Conservation (phyloP, 148 eudicot species). For the Pharnaceum exiguum region DNA sequence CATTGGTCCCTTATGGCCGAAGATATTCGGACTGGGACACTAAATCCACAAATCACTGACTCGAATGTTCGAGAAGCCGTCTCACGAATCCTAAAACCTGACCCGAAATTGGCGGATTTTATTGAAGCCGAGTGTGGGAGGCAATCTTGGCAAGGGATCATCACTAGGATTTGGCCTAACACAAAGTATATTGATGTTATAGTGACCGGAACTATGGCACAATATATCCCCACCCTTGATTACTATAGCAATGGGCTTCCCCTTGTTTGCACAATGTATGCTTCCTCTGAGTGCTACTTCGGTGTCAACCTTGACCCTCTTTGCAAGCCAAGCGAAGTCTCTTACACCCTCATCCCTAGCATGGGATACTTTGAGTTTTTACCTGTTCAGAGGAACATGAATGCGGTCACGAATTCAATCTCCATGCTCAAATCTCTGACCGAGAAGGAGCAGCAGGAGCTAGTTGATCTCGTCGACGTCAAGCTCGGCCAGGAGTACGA, state of each 20-base stretch:
- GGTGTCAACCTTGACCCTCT: slow-evolving; percentile 76
- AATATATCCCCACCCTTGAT: slow-evolving; percentile 69
- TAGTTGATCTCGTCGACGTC: slow-evolving; percentile 64
- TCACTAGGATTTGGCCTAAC: slow-evolving; percentile 71
- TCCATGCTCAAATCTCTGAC: slow-evolving; percentile 48
- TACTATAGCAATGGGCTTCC: slow-evolving; percentile 70
- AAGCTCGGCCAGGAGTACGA: slow-evolving; percentile 76
- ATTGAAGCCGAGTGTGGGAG: slow-evolving; percentile 46
- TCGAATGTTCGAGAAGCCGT: slow-evolving; percentile 45
- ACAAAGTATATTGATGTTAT: slow-evolving; percentile 79
- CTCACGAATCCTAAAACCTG: slow-evolving; percentile 39
- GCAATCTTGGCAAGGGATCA: slow-evolving; percentile 62
- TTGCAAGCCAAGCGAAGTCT: slow-evolving; percentile 65
- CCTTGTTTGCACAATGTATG: slow-evolving; percentile 77
- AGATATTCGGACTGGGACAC: slow-evolving; percentile 49
- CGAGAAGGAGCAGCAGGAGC: slow-evolving; percentile 59
- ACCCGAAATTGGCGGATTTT: slow-evolving; percentile 58
- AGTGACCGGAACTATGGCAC: slow-evolving; percentile 84
- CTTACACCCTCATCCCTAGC: slow-evolving; percentile 64
- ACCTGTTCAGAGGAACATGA: slow-evolving; percentile 46
- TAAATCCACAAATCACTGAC: slow-evolving; percentile 49
- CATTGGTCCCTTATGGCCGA: slow-evolving; percentile 45
- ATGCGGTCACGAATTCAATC: slow-evolving; percentile 38
- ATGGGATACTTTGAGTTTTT: slow-evolving; percentile 81
- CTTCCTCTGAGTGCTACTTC: slow-evolving; percentile 76